These are phyloP conservation scores for Saccharomyces kudriavzevii DNA, from an alignment of 805 yeast genomes.

Conservation along the genomic window DNA sequence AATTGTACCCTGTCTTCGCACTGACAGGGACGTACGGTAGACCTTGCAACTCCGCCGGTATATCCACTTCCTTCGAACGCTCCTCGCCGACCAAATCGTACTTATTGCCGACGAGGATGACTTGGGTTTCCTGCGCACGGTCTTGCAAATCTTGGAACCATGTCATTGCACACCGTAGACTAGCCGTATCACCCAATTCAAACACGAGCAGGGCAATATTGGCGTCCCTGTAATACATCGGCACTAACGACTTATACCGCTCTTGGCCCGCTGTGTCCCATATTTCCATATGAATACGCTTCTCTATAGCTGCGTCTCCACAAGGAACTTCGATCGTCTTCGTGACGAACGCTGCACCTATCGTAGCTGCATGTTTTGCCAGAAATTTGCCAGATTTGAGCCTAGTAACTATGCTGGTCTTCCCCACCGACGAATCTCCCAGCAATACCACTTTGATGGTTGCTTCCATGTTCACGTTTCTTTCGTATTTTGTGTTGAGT, in stretches of 20 bases:
- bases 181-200: conserved; percentile 60
- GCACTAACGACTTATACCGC: conserved; percentile 66
- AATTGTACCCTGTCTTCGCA: conserved; percentile 47
- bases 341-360: conserved; percentile 78
- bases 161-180: conserved; percentile 59
- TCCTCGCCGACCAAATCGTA: conserved; percentile 44
- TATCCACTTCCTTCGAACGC: conserved; percentile 38
- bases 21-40: conserved; percentile 37
- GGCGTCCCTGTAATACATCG: conserved; percentile 77
- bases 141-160: conserved; percentile 62
- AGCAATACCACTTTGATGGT: conserved; percentile 46
- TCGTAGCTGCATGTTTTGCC: conserved; percentile 70
- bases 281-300: conserved; percentile 63
- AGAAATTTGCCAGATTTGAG: conserved; percentile 62
- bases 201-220: conserved; percentile 74
- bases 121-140: conserved; percentile 54
- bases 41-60: conserved; percentile 35
- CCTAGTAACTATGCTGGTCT: conserved; percentile 57
- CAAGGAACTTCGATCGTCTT: conserved; percentile 41
- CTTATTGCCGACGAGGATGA: conserved; percentile 74
- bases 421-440: conserved; percentile 67
- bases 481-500: background rate
- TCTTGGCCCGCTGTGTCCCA: conserved; percentile 91
- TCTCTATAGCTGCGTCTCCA: conserved; percentile 14
- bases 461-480: background rate